Evolutionary conservation across 345 rosid genomes (phyloP), one percentile per base, ranked within the genome.

Genomic region (Boechera retrofracta): DNA sequence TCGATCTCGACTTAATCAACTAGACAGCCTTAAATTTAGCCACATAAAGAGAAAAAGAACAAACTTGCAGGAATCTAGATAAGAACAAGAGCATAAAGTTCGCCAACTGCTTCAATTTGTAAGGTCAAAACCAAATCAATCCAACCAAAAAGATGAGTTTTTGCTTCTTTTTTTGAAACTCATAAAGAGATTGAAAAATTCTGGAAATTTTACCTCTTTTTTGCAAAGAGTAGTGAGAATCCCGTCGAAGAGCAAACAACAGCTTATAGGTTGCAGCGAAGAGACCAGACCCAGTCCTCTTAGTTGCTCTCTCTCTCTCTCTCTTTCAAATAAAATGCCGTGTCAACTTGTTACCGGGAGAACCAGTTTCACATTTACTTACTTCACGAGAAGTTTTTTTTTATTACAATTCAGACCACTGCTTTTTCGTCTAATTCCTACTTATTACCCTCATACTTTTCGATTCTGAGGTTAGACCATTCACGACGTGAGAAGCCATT

Each of bases 291-390:
- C 21, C 41, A 52, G 70, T 78, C 64, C 9, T 77, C 58, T 16
- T 12, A 24, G 7, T 15, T 42, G 47, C 48, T 44, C 58, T 68
- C 65, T 69, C 63, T 69, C 66, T 65, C 47, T 75, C 59, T 38
- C 59, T 52, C 72, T 47, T 59, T 58, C 73, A 42, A 78, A 66
- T 44, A 16, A 15, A 65, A 72, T 26, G 69, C 58, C 64, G 69
- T 67, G 74, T 78, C 70, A 51, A 78, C 77, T 60, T 31, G 77
- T 78, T 67, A 78, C 81, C 81, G 77, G 77, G 42, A 67, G 77
- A 51, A 11, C 69, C 73, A 58, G 73, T 51, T 67, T 67, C 64
- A 10, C 39, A 62, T 58, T 67, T 66, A 18, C 64, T 78, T 72
- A 72, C 11, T 72, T 52, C 36, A 29, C 38, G 35, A 67, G 33